A percentile compares a stretch with the other conserved stretches of the same genome.
Conservation (phyloP, 345 rosid genomes). For the Euphorbia peplus region DNA sequence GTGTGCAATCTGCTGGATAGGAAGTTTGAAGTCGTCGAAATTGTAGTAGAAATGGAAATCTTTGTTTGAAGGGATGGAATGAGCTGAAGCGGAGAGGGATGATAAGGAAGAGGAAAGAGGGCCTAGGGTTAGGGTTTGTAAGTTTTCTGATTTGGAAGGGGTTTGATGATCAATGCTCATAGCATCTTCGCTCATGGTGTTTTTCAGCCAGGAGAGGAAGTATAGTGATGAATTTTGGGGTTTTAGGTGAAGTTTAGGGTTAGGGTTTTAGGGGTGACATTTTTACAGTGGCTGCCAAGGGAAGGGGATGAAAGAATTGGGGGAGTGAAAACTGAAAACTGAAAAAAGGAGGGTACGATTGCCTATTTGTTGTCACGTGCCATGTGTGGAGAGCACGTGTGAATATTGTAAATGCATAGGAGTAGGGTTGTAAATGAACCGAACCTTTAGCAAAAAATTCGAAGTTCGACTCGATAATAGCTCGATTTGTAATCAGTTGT, state of each 20-base stretch:
- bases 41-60: constrained; percentile 86
- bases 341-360: not conserved
- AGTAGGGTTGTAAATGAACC: too few species aligned
- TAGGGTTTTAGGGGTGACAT: constrained; percentile 13
- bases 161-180: constrained; percentile 18
- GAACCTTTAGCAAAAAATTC: too few species aligned
- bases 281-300: not conserved
- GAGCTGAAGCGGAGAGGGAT: constrained; percentile 45
- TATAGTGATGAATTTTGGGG: not conserved
- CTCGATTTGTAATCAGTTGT: too few species aligned
- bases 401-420: not conserved
- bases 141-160: constrained; percentile 24
- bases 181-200: constrained; percentile 16
- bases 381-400: constrained; percentile 1
- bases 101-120: constrained; percentile 51
- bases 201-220: not conserved
- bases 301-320: not conserved
- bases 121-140: constrained; percentile 36
- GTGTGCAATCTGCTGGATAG: constrained; percentile 41
- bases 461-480: too few species aligned
- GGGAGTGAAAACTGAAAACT: not conserved
- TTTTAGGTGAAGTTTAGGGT: constrained; percentile 14
- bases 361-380: constrained; percentile 7
- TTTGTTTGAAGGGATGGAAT: constrained; percentile 52
- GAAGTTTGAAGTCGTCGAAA: constrained; percentile 67